phyloP scores from a whole-genome alignment of 371 early-diverging fungal species.

The Lichtheimia ornata region DNA sequence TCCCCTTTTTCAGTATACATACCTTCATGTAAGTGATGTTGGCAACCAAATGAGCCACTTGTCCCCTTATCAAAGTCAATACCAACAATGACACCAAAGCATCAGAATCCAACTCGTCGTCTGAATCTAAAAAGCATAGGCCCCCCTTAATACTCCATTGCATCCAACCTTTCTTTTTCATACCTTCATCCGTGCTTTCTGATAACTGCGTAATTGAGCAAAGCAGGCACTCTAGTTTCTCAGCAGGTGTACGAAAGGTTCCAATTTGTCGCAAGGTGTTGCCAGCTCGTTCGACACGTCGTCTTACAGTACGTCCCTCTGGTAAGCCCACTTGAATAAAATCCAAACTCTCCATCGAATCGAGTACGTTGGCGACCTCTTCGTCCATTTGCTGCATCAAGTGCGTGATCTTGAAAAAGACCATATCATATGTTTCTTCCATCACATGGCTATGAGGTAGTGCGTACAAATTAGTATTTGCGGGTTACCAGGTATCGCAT shows the following conservation, averaged over 20 bases:
- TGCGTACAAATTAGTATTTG: background rate
- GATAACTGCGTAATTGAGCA: background rate
- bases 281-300: conserved; percentile 38
- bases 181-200: background rate
- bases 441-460: conserved; percentile 39
- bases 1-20: background rate
- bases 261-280: conserved; percentile 53
- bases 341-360: conserved; percentile 48
- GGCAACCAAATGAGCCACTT: conserved; percentile 53
- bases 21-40: conserved; percentile 59
- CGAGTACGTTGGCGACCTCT: conserved; percentile 34
- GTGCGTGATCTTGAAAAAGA: conserved; percentile 57
- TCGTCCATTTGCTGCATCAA: conserved; percentile 38
- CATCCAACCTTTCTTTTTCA: background rate
- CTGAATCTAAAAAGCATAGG: background rate
- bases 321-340: conserved; percentile 54
- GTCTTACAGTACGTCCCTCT: conserved; percentile 22
- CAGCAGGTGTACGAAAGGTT: conserved; percentile 51
- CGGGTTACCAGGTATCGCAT: background rate
- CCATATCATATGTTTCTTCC: conserved; percentile 61
- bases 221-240: conserved; percentile 49
- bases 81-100: conserved; percentile 52
- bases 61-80: conserved; percentile 51
- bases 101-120: conserved; percentile 35
- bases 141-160: no score